Evolutionary conservation across 2,329 filamentous ascomycete species (phyloP).

Genomic region (Phoma sp.): DNA sequence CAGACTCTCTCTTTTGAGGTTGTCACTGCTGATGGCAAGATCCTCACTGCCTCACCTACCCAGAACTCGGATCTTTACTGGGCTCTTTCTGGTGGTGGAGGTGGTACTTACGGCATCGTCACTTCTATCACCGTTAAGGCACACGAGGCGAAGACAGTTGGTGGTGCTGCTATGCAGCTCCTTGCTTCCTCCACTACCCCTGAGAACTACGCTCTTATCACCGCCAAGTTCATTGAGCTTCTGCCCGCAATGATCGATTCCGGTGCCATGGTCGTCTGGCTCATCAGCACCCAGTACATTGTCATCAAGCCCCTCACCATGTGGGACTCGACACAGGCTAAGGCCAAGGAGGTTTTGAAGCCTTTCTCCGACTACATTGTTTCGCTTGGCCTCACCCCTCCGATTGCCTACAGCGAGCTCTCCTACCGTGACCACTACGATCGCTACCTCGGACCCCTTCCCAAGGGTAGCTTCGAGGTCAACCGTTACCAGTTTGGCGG

Average conservation of each 20-base stretch:
- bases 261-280: slow-evolving; percentile 28
- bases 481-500: slow-evolving; percentile 30
- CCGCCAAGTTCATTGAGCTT: slow-evolving; percentile 19
- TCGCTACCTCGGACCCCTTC: slow-evolving; percentile 35
- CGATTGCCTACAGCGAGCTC: slow-evolving; percentile 27
- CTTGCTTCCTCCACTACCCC: slow-evolving; percentile 23
- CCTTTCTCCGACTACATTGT: slow-evolving; percentile 30
- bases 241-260: slow-evolving; percentile 30
- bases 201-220: slow-evolving; percentile 21
- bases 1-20: slow-evolving; percentile 41
- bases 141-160: slow-evolving; percentile 25
- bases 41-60: slow-evolving; percentile 35
- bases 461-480: slow-evolving; percentile 27
- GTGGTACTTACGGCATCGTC: slow-evolving; percentile 41
- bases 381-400: slow-evolving; percentile 24
- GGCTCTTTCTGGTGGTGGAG: slow-evolving; percentile 43
- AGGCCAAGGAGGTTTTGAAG: slow-evolving; percentile 29
- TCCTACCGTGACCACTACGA: slow-evolving; percentile 35
- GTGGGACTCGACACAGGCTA: slow-evolving; percentile 20
- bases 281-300: slow-evolving; percentile 19
- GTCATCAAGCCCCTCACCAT: slow-evolving; percentile 24
- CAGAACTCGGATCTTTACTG: slow-evolving; percentile 45
- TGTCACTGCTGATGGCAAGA: slow-evolving; percentile 38
- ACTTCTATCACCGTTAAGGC: slow-evolving; percentile 38
- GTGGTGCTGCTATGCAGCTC: slow-evolving; percentile 32